Conservation (phyloP, 352 stramenopile species). For the Pythium grandisporangium region DNA sequence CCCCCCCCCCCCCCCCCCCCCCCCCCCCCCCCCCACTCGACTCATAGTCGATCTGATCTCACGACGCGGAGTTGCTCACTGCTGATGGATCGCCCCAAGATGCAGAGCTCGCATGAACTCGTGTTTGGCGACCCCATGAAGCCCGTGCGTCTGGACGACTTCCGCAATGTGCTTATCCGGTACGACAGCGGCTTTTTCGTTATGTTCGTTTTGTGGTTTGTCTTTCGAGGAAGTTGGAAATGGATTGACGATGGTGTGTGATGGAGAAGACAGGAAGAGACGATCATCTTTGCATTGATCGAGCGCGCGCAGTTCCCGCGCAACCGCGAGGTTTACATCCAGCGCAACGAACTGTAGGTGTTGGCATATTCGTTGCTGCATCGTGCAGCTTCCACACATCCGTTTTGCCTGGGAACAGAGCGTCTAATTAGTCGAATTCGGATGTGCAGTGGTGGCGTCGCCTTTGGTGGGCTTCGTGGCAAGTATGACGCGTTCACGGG, state of each 20-base stretch:
- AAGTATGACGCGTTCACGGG: conserved; percentile 82
- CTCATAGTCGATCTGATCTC: too few species aligned
- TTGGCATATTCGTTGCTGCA: neutral
- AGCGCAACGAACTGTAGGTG: conserved; percentile 63
- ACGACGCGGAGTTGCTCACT: too few species aligned
- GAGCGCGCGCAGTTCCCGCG: conserved; percentile 95
- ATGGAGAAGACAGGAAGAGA: conserved; percentile 89
- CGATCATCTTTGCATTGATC: conserved; percentile 99
- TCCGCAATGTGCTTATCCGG: conserved; percentile 84
- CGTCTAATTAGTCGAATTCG: neutral
- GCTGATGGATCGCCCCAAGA: too few species aligned
- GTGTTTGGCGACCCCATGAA: conserved; percentile 58
- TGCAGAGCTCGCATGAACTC: conserved; percentile 53
- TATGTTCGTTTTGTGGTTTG: neutral
- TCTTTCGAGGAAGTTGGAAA: neutral
- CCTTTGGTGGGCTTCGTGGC: conserved; percentile 72
- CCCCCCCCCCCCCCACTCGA: too few species aligned
- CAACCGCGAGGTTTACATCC: conserved; percentile 94
- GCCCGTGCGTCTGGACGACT: conserved; percentile 79
- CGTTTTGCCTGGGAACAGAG: neutral
- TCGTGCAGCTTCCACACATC: neutral
- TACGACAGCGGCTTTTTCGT: too few species aligned
- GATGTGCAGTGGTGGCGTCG: conserved; percentile 37
- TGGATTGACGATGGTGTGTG: neutral
- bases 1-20: too few species aligned